These are phyloP conservation scores for Murraya koenigii DNA, from an alignment of 345 rosid genomes.

Conservation along the genomic window DNA sequence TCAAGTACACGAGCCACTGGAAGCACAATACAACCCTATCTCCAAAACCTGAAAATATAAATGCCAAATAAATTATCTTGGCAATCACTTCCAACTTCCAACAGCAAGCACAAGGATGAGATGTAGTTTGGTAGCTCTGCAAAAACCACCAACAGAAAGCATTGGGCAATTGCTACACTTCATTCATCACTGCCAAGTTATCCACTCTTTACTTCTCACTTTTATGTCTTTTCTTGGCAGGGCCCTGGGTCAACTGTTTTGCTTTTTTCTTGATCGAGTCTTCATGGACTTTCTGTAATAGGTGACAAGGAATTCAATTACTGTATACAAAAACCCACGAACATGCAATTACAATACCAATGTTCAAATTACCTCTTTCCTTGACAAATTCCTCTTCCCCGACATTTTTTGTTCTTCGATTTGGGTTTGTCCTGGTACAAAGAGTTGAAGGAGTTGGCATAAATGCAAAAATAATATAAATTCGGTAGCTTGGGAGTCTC, in stretches of 20 bases:
- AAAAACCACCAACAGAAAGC: background rate
- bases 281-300: conserved; percentile 28
- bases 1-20: background rate
- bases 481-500: background rate
- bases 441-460: background rate
- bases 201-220: conserved; percentile 14
- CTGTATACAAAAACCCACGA: background rate
- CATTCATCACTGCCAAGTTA: background rate
- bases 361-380: conserved; percentile 26
- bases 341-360: background rate
- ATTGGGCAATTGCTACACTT: background rate
- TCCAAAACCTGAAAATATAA: background rate
- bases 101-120: background rate
- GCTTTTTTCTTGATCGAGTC: conserved; percentile 20
- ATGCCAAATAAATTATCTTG: background rate
- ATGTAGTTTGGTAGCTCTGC: background rate
- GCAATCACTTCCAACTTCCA: background rate
- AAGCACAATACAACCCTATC: background rate
- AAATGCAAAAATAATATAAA: background rate
- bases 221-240: conserved; percentile 42
- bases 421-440: conserved; percentile 27
- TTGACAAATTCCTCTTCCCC: conserved; percentile 32
- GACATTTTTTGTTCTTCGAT: conserved; percentile 39
- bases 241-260: conserved; percentile 12
- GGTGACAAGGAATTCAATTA: background rate